A percentile compares a stretch with the other conserved stretches of the same genome.
These are phyloP conservation scores for Calonectria hawksworthii DNA, from an alignment of 2,329 filamentous ascomycete species.

Conservation along the genomic window DNA sequence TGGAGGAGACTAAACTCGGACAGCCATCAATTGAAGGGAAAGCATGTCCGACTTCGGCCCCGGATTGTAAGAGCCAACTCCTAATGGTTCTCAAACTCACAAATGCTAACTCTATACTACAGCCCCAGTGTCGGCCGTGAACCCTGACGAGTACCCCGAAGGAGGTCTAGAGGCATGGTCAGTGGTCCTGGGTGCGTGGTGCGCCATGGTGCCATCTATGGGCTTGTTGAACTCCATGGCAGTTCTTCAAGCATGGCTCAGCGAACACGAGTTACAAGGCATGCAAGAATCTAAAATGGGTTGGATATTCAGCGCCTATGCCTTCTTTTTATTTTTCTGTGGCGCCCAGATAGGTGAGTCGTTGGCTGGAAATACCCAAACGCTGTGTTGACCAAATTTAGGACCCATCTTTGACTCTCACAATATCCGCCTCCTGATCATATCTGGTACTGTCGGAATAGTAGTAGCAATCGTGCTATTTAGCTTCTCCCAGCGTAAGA, in stretches of 20 bases:
- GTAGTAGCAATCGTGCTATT: slow-evolving; percentile 1
- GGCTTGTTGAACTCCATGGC: slow-evolving; percentile 77
- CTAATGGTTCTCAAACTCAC: too few species aligned
- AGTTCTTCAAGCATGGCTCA: slow-evolving; percentile 76
- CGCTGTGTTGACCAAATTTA: background rate
- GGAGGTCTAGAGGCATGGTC: slow-evolving; percentile 77
- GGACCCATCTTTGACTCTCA: slow-evolving; percentile 20
- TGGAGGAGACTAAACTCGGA: background rate
- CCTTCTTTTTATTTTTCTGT: slow-evolving; percentile 79
- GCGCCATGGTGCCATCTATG: slow-evolving; percentile 73
- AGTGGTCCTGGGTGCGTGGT: slow-evolving; percentile 79
- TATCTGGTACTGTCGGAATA: slow-evolving; percentile 4
- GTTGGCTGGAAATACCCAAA: background rate
- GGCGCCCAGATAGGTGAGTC: slow-evolving; percentile 73
- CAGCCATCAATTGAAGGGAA: background rate
- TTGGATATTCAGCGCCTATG: slow-evolving; percentile 81
- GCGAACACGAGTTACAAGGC: slow-evolving; percentile 70
- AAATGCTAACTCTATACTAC: background rate
- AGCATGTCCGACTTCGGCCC: background rate
- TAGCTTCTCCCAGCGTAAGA: slow-evolving; percentile 11
- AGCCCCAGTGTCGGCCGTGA: background rate
- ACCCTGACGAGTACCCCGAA: slow-evolving; percentile 70
- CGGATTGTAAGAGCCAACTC: background rate
- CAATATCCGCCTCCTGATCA: background rate
- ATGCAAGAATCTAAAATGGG: slow-evolving; percentile 68